Conservation (phyloP, 2,329 filamentous ascomycete species). For the Penicillium nordicum region DNA sequence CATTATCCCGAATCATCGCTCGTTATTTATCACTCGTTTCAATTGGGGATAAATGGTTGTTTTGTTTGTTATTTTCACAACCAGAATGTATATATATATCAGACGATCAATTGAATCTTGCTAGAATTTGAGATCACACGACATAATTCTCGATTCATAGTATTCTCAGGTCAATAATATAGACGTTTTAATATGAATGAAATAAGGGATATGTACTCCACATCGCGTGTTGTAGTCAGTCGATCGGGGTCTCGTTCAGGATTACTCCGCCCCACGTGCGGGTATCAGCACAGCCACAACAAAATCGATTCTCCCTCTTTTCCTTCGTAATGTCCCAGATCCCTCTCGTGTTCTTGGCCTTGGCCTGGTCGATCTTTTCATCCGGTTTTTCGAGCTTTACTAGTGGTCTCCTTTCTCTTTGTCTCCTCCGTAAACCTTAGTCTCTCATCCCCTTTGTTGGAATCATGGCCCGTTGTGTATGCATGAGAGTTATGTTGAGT, state of each 20-base stretch:
- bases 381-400: neutral
- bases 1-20: neutral
- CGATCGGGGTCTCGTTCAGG: neutral
- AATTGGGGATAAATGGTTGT: neutral
- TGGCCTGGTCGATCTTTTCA: neutral
- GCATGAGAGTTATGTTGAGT: neutral
- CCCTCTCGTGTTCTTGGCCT: neutral
- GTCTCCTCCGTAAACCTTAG: neutral
- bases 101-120: neutral
- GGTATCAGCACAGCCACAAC: neutral
- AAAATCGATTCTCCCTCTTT: neutral
- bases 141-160: too few relatives aligned
- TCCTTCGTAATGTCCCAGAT: neutral
- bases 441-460: neutral
- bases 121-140: neutral
- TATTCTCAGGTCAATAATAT: neutral
- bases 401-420: neutral
- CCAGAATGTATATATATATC: neutral
- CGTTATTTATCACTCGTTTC: neutral
- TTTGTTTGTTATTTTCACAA: too few relatives aligned
- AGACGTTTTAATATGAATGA: too few relatives aligned
- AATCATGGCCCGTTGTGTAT: neutral
- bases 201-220: neutral
- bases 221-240: neutral
- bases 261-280: neutral